Evolutionary conservation across 2,329 filamentous ascomycete genomes (phyloP), one percentile per base, ranked within the genome.

Genomic region (Hansfordia pulvinata): DNA sequence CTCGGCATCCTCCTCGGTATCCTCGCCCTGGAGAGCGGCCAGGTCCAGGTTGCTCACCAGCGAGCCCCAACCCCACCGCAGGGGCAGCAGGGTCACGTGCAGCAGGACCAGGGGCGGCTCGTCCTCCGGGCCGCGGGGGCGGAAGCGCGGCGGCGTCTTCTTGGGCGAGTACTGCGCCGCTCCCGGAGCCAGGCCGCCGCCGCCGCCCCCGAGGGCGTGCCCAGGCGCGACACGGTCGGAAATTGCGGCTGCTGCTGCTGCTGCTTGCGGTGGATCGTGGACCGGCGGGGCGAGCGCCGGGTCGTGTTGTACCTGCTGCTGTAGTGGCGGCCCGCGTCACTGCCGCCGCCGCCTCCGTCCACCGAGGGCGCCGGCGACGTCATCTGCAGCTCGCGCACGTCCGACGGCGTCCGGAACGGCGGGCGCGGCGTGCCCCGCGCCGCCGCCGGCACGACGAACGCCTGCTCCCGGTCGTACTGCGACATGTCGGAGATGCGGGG

Each of bases 31-130:
- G 34, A 47, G 36, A 17, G 43, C 40, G 5, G 37, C 36, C 3
- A 41, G 28, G 5, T 54, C 52, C 9, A 56, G 29, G 7, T 36
- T 42, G 21, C 69, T 58, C 16, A 76, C 47, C 7, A 74, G 50
- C 14, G 65, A 58, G 2, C 59, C 67, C 61, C 77, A 85, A 1
- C 62, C 58, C 59, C 77, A 70, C 20, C 71, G 61, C 8, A 83
- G 59, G 0, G 82, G 80, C 5, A 90, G 56, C 1, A 88, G 58
- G 0, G 80, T 86, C 19, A 82, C 75, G 39, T 90, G 82, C 4
- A 90, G 59, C 24, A 90, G 58, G 2, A 90, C 78, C 3, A 90
- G 61, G 3, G 82, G 82, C n/a, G 60, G 47, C 25, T 69, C 68
- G 28, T 64, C 64, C 36, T 58, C 58, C n/a, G n/a, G n/a, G n/a